phyloP scores from a whole-genome alignment of 176 grass and related monocot genomes.

The Pharus latifolius region DNA sequence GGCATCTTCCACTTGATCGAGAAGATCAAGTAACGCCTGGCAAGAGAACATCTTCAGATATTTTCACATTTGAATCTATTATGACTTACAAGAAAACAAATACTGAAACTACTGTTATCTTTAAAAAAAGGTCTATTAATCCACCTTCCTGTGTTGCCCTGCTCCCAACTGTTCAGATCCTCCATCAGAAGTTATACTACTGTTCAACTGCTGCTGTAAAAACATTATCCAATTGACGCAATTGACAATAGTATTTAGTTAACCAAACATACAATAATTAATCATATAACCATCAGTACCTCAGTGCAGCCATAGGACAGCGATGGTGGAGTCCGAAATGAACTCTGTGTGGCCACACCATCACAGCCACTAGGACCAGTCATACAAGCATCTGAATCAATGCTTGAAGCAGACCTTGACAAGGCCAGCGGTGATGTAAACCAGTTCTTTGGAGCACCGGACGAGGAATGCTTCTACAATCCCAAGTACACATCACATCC shows the following conservation, averaged over 20 bases:
- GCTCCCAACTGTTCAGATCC: conserved; percentile 30
- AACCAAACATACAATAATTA: not conserved
- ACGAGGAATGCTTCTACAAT: conserved; percentile 40
- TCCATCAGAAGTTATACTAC: conserved; percentile 19
- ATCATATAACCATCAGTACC: conserved; percentile 17
- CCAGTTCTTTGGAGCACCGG: conserved; percentile 57
- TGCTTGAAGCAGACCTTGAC: conserved; percentile 16
- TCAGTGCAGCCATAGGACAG: conserved; percentile 47
- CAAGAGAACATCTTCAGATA: conserved; percentile 8
- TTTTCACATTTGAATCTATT: not conserved
- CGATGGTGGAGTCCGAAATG: conserved; percentile 80
- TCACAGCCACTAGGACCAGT: conserved; percentile 22
- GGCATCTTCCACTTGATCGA: conserved; percentile 97
- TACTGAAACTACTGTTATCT: not conserved
- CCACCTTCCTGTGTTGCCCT: conserved; percentile 76
- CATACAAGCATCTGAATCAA: not conserved
- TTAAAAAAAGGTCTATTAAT: not conserved
- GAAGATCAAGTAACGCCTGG: conserved; percentile 74
- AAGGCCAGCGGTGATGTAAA: conserved; percentile 36
- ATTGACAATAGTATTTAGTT: not conserved
- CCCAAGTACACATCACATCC: not conserved
- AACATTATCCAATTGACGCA: not conserved
- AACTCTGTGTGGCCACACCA: conserved; percentile 38
- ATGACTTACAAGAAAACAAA: not conserved
- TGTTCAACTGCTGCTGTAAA: conserved; percentile 26